Conservation (phyloP, 179 eudicot species). For the Silene noctiflora region DNA sequence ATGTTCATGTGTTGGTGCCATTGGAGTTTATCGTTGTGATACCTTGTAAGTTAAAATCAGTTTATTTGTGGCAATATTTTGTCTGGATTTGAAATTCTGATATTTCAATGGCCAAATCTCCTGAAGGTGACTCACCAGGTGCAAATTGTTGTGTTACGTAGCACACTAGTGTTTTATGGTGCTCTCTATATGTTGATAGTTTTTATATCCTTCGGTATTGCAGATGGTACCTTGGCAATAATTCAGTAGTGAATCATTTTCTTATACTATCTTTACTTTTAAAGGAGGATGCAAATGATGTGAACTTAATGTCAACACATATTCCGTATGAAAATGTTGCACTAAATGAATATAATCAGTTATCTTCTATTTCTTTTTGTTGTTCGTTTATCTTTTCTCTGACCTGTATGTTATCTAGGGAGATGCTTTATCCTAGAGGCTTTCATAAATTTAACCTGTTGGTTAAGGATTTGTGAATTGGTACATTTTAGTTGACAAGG, state of each 20-base stretch:
- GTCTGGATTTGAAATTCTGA: not conserved
- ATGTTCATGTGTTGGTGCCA: not conserved
- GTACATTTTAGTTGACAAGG: not conserved
- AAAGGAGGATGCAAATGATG: not conserved
- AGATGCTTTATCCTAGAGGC: not conserved
- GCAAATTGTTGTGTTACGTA: not conserved
- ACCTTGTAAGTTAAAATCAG: not conserved
- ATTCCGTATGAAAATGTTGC: not conserved
- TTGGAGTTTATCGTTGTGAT: not conserved
- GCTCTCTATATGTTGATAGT: not conserved
- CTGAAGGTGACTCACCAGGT: conserved; percentile 5
- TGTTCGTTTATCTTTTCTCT: not conserved
- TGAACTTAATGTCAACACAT: not conserved
- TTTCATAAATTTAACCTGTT: not conserved
- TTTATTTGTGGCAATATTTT: not conserved
- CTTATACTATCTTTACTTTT: not conserved
- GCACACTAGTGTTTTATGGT: not conserved
- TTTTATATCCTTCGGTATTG: not conserved
- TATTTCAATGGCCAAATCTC: not conserved
- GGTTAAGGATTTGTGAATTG: not conserved
- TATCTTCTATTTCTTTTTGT: not conserved
- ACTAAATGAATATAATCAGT: conserved; percentile 4
- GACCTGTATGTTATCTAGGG: not conserved
- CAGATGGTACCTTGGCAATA: not conserved
- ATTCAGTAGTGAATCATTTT: no score